These are phyloP conservation scores for Aspergillus bertholletiae DNA, from an alignment of 495 filamentous ascomycete genomes.

Conservation along the genomic window DNA sequence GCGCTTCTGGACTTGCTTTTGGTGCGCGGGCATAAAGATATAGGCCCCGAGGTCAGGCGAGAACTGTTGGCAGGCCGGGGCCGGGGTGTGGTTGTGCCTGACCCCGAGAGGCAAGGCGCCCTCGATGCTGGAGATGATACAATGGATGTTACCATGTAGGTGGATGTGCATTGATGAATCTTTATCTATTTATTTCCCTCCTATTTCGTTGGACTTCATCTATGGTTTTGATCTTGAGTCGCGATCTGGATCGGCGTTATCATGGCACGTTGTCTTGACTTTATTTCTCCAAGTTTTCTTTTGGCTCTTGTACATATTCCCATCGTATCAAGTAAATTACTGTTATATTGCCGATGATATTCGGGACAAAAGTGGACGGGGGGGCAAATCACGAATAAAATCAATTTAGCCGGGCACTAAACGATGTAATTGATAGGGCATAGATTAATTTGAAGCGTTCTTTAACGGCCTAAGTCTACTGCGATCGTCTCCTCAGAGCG, in stretches of 20 bases:
- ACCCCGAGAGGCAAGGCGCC: slow-evolving; percentile 49
- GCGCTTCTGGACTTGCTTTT: slow-evolving; percentile 86
- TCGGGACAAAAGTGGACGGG: not conserved
- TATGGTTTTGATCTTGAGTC: slow-evolving; percentile 30
- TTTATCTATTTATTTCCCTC: not conserved
- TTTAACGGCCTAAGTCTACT: no score
- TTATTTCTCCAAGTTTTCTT: no score
- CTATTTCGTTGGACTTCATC: not conserved
- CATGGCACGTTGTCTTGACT: slow-evolving; percentile 13
- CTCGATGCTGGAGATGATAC: slow-evolving; percentile 81
- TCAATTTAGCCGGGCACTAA: no score
- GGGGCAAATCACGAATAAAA: not conserved
- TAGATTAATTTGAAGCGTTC: no score
- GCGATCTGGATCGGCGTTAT: slow-evolving; percentile 20
- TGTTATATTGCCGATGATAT: not conserved
- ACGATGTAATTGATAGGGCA: no score
- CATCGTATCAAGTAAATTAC: not conserved
- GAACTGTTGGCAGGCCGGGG: slow-evolving; percentile 88
- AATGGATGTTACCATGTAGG: slow-evolving; percentile 61
- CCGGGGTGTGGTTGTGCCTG: slow-evolving; percentile 69
- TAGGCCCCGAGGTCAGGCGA: slow-evolving; percentile 87
- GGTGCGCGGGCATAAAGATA: slow-evolving; percentile 79
- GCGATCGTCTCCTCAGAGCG: no score
- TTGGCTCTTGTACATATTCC: slow-evolving; percentile 28
- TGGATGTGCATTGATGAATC: slow-evolving; percentile 11